Evolutionary conservation across 306 rosid genomes (phyloP).

Genomic region (Malus sylvestris): DNA sequence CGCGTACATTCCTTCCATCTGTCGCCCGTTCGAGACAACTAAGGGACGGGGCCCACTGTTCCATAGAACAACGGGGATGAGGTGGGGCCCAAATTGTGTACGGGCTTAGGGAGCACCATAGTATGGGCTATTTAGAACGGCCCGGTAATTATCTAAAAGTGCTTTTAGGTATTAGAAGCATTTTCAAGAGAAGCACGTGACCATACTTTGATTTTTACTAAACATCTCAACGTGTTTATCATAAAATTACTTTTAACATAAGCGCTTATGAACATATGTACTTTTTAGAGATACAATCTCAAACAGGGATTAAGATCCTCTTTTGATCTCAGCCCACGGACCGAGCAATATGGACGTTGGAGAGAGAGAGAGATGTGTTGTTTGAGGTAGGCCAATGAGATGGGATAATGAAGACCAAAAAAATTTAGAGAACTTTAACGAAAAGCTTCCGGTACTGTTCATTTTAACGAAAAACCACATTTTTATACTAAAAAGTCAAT

Average conservation of each 20-base stretch:
- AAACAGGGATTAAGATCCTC: neutral
- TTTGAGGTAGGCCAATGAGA: too few relatives aligned
- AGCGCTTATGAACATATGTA: neutral
- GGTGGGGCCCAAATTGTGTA: neutral
- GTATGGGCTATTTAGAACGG: neutral
- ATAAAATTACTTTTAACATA: too few relatives aligned
- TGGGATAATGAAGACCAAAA: too few relatives aligned
- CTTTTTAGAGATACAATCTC: too few relatives aligned
- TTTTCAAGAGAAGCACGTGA: neutral
- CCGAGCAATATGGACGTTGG: too few relatives aligned
- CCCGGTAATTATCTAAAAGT: neutral
- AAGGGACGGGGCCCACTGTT: neutral
- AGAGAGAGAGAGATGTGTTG: too few relatives aligned
- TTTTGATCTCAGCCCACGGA: too few relatives aligned
- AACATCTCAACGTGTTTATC: neutral
- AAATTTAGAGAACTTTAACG: too few relatives aligned
- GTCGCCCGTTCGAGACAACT: neutral
- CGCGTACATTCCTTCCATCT: neutral
- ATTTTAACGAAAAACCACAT: too few relatives aligned
- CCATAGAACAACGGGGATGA: neutral
- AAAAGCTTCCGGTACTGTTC: too few relatives aligned
- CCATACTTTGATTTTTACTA: too few relatives aligned
- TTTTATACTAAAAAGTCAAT: too few relatives aligned
- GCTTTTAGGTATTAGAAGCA: neutral
- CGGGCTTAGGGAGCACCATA: neutral